Percentiles rank a stretch among this genome's conserved stretches.
Evolutionary conservation across 208 protist species (phyloP).

Genomic region (Wallacemonas collosoma): DNA sequence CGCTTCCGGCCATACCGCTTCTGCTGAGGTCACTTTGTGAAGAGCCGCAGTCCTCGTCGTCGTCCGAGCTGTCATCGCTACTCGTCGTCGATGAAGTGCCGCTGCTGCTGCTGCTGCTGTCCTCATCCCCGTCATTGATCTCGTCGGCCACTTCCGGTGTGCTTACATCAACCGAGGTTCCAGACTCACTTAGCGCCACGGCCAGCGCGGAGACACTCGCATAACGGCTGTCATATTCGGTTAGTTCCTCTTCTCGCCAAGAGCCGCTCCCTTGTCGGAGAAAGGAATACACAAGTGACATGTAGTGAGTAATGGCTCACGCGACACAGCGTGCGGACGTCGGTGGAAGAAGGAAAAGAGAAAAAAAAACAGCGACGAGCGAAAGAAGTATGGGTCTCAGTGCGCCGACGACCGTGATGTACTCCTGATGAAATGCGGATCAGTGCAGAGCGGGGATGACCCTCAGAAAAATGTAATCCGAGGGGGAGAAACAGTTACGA

Average conservation of each 20-base stretch:
- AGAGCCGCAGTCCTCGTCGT: constrained; percentile 12
- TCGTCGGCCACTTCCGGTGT: not conserved
- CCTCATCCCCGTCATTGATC: not conserved
- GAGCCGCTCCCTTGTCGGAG: constrained; percentile 13
- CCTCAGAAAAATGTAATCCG: too few species aligned
- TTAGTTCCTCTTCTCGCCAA: constrained; percentile 11
- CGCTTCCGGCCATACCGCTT: not conserved
- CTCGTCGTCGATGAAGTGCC: not conserved
- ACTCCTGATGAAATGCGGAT: too few species aligned
- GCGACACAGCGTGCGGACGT: not conserved
- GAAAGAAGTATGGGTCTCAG: too few species aligned
- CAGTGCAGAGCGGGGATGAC: too few species aligned
- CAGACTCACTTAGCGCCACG: not conserved
- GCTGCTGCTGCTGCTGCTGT: not conserved
- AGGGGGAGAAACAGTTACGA: too few species aligned
- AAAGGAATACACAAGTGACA: constrained; percentile 28
- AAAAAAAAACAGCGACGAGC: not conserved
- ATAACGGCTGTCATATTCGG: not conserved
- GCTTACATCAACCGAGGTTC: not conserved
- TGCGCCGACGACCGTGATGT: too few species aligned
- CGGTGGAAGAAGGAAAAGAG: not conserved
- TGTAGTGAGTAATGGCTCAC: not conserved
- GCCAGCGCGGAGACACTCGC: not conserved
- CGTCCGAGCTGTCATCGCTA: not conserved
- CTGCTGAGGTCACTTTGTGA: not conserved